Percentiles rank a stretch among this genome's conserved stretches.
phyloP scores from a whole-genome alignment of 306 rosid species.

The Ormosia emarginata region DNA sequence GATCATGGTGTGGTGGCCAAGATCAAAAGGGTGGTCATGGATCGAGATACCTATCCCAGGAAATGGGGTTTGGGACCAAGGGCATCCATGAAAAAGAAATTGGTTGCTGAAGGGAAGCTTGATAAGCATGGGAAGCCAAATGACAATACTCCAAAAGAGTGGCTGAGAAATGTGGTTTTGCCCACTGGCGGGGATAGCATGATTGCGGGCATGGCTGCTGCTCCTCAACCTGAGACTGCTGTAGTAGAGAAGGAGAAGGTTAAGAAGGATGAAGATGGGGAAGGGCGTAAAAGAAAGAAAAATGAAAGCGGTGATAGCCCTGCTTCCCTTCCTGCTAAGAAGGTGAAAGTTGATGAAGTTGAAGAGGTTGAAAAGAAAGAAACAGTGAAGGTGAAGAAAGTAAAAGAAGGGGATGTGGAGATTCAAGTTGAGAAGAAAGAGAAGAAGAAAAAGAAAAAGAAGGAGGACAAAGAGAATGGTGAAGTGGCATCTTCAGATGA shows the following conservation, averaged over 20 bases:
- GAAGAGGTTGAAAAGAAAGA: conserved; percentile 23
- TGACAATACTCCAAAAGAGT: conserved; percentile 61
- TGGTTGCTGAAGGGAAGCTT: conserved; percentile 63
- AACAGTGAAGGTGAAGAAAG: conserved; percentile 25
- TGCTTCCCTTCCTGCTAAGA: conserved; percentile 45
- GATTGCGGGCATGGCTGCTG: conserved; percentile 58
- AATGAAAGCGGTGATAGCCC: conserved; percentile 39
- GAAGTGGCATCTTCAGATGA: conserved; percentile 26
- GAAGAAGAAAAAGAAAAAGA: conserved; percentile 59
- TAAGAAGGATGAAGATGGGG: conserved; percentile 28
- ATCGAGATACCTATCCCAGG: conserved; percentile 81
- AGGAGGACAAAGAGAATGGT: conserved; percentile 47
- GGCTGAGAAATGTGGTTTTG: conserved; percentile 64
- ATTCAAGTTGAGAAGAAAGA: conserved; percentile 44
- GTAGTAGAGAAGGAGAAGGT: conserved; percentile 11
- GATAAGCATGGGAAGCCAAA: conserved; percentile 80
- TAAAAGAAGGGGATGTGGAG: conserved; percentile 22
- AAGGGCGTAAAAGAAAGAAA: conserved; percentile 47
- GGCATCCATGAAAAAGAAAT: conserved; percentile 77
- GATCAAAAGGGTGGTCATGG: conserved; percentile 93
- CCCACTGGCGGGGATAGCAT: conserved; percentile 59
- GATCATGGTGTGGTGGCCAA: conserved; percentile 84
- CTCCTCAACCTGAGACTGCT: conserved; percentile 28
- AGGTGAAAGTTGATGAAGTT: conserved; percentile 38
- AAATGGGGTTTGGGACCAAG: conserved; percentile 88